Evolutionary conservation across 1,284 basidiomycete genomes (phyloP).

Genomic region (Naganishia cerealis): DNA sequence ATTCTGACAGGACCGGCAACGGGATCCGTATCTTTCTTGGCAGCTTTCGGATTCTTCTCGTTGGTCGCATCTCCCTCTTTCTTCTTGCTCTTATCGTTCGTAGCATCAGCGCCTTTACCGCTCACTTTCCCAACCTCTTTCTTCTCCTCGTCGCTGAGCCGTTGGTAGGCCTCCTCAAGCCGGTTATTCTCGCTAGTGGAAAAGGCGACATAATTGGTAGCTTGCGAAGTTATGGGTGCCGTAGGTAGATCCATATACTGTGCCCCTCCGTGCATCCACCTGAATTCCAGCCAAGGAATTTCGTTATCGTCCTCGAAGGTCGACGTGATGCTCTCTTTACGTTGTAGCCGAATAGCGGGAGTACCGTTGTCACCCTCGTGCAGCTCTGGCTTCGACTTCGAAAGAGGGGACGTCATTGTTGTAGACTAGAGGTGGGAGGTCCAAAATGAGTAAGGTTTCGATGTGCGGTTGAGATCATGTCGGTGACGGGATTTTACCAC

Average conservation of each 20-base stretch:
- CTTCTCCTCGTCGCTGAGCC: conserved; percentile 58
- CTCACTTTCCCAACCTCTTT: conserved; percentile 20
- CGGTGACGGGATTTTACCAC: background rate
- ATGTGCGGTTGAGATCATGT: background rate
- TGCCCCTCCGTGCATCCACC: conserved; percentile 54
- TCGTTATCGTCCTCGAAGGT: conserved; percentile 6
- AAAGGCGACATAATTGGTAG: conserved; percentile 61
- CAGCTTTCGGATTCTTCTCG: conserved; percentile 62
- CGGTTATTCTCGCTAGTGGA: conserved; percentile 47
- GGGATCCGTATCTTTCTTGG: conserved; percentile 17
- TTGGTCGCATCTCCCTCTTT: conserved; percentile 45
- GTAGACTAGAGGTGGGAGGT: background rate
- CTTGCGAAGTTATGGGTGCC: conserved; percentile 48
- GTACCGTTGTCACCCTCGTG: background rate
- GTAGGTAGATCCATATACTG: conserved; percentile 51
- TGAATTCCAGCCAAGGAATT: conserved; percentile 42
- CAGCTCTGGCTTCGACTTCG: background rate
- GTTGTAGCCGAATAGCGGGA: conserved; percentile 8
- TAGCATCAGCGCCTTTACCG: conserved; percentile 32
- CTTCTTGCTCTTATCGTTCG: conserved; percentile 32
- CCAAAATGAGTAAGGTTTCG: background rate
- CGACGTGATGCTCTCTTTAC: conserved; percentile 14
- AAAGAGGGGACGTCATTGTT: background rate
- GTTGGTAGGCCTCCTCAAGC: conserved; percentile 59
- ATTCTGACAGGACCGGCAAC: conserved; percentile 14